A percentile compares a stretch with the other conserved stretches of the same genome.
These are phyloP conservation scores for Ganoderma resinaceum DNA, from an alignment of 1,284 basidiomycete species.

Conservation along the genomic window DNA sequence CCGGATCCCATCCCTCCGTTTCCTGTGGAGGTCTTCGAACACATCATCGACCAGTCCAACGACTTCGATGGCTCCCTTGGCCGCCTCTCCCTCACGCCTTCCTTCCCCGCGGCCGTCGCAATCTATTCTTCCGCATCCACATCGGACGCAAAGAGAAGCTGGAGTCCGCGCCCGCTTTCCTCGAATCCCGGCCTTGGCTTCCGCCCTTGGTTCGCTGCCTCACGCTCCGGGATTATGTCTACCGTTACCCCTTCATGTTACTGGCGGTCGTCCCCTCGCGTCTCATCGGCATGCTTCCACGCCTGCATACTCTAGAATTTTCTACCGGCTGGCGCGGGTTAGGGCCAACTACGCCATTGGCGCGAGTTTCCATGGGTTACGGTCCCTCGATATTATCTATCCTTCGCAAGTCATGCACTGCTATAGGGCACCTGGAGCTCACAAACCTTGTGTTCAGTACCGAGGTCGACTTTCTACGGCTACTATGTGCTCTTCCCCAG, in stretches of 20 bases:
- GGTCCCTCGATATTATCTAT: neutral
- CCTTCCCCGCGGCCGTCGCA: neutral
- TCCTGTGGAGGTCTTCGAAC: neutral
- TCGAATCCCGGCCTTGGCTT: neutral
- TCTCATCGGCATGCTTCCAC: neutral
- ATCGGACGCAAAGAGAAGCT: neutral
- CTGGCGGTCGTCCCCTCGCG: neutral
- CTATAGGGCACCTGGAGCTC: too few relatives aligned
- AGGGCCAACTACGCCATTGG: neutral
- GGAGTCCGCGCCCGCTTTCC: neutral
- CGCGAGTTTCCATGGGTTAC: neutral
- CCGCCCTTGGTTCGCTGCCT: neutral
- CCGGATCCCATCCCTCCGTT: neutral
- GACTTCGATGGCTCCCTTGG: neutral
- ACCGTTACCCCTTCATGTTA: neutral
- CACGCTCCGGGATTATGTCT: neutral
- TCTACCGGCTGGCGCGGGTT: neutral
- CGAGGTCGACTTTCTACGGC: too few relatives aligned
- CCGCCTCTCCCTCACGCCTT: neutral
- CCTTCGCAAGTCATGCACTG: neutral
- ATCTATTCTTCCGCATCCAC: neutral
- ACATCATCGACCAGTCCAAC: neutral
- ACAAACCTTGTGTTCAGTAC: too few relatives aligned
- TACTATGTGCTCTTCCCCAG: too few relatives aligned
- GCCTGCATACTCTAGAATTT: neutral